These are phyloP conservation scores for Prunus davidiana DNA, from an alignment of 306 rosid genomes.

Conservation along the genomic window DNA sequence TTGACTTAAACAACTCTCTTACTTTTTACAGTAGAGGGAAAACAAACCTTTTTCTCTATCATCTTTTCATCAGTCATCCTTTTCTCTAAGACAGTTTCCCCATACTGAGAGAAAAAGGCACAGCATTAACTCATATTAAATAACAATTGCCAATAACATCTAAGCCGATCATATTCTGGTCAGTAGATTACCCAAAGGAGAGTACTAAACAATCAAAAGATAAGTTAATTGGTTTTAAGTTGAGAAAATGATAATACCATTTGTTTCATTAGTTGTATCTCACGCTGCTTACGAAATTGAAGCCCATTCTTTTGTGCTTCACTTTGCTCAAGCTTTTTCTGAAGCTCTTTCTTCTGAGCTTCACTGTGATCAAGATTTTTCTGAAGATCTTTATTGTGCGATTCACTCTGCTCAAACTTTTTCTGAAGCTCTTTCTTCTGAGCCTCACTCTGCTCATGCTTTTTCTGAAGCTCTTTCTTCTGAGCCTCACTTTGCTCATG, in stretches of 20 bases:
- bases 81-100: conserved; percentile 50
- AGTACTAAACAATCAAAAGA: not conserved
- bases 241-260: conserved; percentile 30
- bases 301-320: conserved; percentile 34
- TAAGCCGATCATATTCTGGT: too few relatives aligned
- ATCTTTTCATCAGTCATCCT: conserved; percentile 46
- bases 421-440: conserved; percentile 25
- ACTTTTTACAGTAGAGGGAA: not conserved
- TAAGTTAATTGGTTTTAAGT: not conserved
- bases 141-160: too few relatives aligned
- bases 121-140: too few relatives aligned
- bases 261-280: conserved; percentile 22
- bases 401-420: not conserved
- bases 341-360: not conserved
- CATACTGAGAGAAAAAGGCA: too few relatives aligned
- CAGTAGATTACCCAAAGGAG: not conserved
- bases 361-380: not conserved
- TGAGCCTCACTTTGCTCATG: not conserved
- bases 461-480: not conserved
- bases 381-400: not conserved
- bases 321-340: not conserved
- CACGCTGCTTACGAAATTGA: not conserved
- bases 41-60: conserved; percentile 44
- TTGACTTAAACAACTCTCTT: not conserved
- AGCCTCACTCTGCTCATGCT: conserved; percentile 9